These are phyloP conservation scores for Solanum piurae DNA, from an alignment of 257 asterid genomes.

Conservation along the genomic window DNA sequence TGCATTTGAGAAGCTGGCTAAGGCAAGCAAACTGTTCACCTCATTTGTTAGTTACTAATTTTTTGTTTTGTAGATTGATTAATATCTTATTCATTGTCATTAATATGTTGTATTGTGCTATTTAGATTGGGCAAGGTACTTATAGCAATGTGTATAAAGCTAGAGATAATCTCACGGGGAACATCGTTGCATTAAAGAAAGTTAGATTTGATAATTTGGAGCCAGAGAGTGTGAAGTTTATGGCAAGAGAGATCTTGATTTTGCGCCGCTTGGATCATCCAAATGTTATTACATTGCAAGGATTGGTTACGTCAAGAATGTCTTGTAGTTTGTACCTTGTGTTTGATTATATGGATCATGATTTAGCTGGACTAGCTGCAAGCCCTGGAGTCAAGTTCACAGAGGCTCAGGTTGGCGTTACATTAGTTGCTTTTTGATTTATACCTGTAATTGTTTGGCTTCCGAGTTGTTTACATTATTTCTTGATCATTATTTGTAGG, in stretches of 20 bases:
- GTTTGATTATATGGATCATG: slow-evolving; percentile 80
- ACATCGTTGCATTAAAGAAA: slow-evolving; percentile 69
- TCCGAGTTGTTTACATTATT: slow-evolving; percentile 3
- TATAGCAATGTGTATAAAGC: slow-evolving; percentile 86
- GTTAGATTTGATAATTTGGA: slow-evolving; percentile 86
- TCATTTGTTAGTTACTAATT: neutral
- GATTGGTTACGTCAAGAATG: slow-evolving; percentile 86
- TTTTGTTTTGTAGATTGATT: neutral
- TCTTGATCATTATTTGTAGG: slow-evolving; percentile 34
- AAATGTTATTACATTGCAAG: slow-evolving; percentile 64
- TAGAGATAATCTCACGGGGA: slow-evolving; percentile 54
- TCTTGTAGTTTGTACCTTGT: slow-evolving; percentile 81
- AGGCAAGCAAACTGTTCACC: slow-evolving; percentile 30
- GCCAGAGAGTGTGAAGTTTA: slow-evolving; percentile 83
- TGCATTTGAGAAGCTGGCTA: slow-evolving; percentile 69
- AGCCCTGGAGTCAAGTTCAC: slow-evolving; percentile 67
- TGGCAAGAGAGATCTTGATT: slow-evolving; percentile 91
- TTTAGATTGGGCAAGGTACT: slow-evolving; percentile 90
- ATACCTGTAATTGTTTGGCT: slow-evolving; percentile 2
- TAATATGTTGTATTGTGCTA: neutral
- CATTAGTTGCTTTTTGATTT: neutral
- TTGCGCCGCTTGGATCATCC: slow-evolving; percentile 88
- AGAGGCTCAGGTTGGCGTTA: slow-evolving; percentile 57
- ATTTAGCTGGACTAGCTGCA: slow-evolving; percentile 80
- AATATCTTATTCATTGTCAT: slow-evolving; percentile 7